Evolutionary conservation across 306 rosid species (phyloP).

Genomic region (Dryas alaskensis): DNA sequence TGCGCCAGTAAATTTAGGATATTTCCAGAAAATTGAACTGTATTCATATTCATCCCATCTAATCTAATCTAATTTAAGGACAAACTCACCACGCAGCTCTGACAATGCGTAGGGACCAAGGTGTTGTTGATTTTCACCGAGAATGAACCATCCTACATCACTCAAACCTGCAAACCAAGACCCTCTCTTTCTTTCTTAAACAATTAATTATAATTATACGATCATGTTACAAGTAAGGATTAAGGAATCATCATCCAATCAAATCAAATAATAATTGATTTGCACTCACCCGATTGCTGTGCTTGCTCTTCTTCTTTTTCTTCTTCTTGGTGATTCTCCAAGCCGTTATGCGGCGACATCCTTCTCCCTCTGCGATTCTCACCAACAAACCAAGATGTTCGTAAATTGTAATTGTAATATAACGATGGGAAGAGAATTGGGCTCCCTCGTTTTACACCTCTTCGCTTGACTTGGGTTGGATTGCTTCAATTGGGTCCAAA

Average conservation of each 20-base stretch:
- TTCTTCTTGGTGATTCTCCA: constrained; percentile 23
- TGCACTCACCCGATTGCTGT: neutral
- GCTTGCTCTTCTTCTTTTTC: constrained; percentile 13
- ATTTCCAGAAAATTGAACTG: constrained; percentile 1
- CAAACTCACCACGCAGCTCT: constrained; percentile 78
- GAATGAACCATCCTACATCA: constrained; percentile 81
- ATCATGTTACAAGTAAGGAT: neutral
- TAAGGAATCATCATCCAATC: neutral
- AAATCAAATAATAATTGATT: neutral
- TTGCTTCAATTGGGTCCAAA: neutral
- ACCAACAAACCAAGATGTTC: neutral
- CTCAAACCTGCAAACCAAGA: constrained; percentile 28
- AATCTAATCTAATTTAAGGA: neutral
- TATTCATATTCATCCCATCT: neutral
- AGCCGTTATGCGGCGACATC: constrained; percentile 37
- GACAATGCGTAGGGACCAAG: constrained; percentile 77
- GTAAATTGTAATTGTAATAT: neutral
- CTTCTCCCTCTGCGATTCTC: neutral
- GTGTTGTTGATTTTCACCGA: constrained; percentile 74
- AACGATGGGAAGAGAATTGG: too few species aligned
- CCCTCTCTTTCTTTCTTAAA: neutral
- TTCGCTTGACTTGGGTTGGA: neutral
- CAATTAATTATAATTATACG: neutral
- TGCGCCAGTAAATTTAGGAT: constrained; percentile 25
- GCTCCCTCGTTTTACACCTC: too few species aligned